Percentiles rank a stretch among this genome's conserved stretches.
Evolutionary conservation across 1,284 basidiomycete species (phyloP).

Genomic region (Anthracocystis panici-leucophaei): DNA sequence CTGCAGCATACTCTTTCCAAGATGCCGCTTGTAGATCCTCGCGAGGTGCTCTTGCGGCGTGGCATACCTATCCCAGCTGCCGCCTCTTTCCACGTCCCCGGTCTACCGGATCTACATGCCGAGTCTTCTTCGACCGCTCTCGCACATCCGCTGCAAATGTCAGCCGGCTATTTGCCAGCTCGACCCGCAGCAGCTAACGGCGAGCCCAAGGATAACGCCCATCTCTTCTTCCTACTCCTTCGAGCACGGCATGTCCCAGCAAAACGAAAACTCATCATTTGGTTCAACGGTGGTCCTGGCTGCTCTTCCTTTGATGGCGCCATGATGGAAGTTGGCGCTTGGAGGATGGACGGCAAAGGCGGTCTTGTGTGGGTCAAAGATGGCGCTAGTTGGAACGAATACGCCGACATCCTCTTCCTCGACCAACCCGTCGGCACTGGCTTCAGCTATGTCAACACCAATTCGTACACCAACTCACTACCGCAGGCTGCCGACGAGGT

Average conservation of each 20-base stretch:
- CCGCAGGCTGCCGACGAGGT: conserved; percentile 83
- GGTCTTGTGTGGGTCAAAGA: conserved; percentile 77
- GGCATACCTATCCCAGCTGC: conserved; percentile 46
- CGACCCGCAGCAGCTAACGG: conserved; percentile 23
- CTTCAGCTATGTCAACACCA: conserved; percentile 87
- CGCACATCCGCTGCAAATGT: conserved; percentile 51
- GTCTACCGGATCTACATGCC: conserved; percentile 46
- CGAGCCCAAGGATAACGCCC: conserved; percentile 73
- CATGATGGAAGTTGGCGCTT: conserved; percentile 98
- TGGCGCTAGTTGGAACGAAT: conserved; percentile 98
- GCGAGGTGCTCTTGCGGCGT: conserved; percentile 39
- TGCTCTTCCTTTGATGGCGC: conserved; percentile 97
- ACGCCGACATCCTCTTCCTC: conserved; percentile 95
- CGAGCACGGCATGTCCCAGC: conserved; percentile 88
- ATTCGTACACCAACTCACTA: conserved; percentile 79
- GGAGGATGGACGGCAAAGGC: conserved; percentile 79
- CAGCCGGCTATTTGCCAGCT: conserved; percentile 64
- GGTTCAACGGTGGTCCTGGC: conserved; percentile 97
- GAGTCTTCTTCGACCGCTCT: conserved; percentile 34
- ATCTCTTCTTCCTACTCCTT: conserved; percentile 89
- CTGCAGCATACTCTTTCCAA: background rate
- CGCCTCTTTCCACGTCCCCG: conserved; percentile 50
- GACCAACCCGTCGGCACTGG: conserved; percentile 98
- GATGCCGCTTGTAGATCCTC: conserved; percentile 49
- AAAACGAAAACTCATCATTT: conserved; percentile 88